Evolutionary conservation across 2,329 filamentous ascomycete genomes (phyloP).

Genomic region (Lizonia empirigonia): DNA sequence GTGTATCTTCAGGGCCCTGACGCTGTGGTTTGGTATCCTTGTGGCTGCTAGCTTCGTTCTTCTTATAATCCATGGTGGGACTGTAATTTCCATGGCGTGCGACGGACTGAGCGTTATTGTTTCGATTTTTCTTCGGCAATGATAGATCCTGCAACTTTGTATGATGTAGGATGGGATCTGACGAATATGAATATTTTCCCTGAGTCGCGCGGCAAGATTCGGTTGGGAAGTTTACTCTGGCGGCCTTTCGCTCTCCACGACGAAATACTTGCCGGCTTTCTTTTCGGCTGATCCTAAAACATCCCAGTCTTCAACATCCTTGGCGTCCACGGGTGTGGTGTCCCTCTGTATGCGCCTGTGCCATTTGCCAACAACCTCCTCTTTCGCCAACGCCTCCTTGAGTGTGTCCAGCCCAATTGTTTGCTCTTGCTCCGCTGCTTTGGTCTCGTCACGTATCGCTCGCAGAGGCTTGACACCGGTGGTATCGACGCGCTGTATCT

Average conservation of each 20-base stretch:
- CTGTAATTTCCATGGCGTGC: too few relatives aligned
- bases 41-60: too few relatives aligned
- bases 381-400: constrained; percentile 61
- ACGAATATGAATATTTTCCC: too few relatives aligned
- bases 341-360: constrained; percentile 57
- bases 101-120: too few relatives aligned
- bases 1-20: too few relatives aligned
- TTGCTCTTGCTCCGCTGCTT: constrained; percentile 58
- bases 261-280: constrained; percentile 74
- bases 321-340: constrained; percentile 49
- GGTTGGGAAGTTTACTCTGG: too few relatives aligned
- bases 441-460: constrained; percentile 81
- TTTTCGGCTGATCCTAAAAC: constrained; percentile 68
- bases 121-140: too few relatives aligned
- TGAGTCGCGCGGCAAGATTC: too few relatives aligned
- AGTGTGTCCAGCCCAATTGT: constrained; percentile 66
- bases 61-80: too few relatives aligned
- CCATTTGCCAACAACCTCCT: constrained; percentile 64
- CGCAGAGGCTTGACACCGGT: constrained; percentile 72
- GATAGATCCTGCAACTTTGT: too few relatives aligned
- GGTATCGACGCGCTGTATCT: constrained; percentile 81
- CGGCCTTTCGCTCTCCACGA: constrained; percentile 68
- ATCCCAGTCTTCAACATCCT: constrained; percentile 70
- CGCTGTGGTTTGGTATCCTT: too few relatives aligned
- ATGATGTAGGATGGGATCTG: too few relatives aligned